phyloP scores from a whole-genome alignment of 345 rosid genomes.

The Eucalyptus pauciflora region DNA sequence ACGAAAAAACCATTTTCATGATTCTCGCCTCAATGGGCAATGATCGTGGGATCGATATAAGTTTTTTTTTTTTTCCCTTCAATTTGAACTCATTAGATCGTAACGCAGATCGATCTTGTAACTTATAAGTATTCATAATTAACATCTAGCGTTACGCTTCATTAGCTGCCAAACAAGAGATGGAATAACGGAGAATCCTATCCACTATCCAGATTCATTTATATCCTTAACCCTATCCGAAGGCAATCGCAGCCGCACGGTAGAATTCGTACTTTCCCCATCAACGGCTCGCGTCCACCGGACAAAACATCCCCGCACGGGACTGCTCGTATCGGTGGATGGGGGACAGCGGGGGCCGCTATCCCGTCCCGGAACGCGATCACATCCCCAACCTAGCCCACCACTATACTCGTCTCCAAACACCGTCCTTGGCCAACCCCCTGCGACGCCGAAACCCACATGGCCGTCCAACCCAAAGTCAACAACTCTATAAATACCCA shows the following conservation, averaged over 20 bases:
- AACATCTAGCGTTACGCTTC: background rate
- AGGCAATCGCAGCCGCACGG: background rate
- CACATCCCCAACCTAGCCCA: background rate
- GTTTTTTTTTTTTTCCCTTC: background rate
- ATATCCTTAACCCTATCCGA: background rate
- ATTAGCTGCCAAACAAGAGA: background rate
- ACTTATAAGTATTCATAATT: background rate
- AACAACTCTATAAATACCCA: background rate
- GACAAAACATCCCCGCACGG: background rate
- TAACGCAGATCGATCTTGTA: background rate
- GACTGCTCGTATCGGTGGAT: background rate
- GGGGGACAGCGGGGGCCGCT: background rate
- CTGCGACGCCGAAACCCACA: background rate
- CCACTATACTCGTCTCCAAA: background rate
- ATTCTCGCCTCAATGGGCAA: background rate
- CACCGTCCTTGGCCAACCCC: background rate
- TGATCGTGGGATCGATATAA: background rate
- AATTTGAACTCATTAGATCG: background rate
- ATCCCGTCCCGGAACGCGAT: background rate
- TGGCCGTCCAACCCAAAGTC: background rate
- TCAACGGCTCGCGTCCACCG: background rate
- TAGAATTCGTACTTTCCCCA: background rate
- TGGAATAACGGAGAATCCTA: background rate
- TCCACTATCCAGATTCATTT: background rate
- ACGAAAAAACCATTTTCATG: fast-evolving